phyloP scores from a whole-genome alignment of 495 filamentous ascomycete species.

The Poronia punctata region DNA sequence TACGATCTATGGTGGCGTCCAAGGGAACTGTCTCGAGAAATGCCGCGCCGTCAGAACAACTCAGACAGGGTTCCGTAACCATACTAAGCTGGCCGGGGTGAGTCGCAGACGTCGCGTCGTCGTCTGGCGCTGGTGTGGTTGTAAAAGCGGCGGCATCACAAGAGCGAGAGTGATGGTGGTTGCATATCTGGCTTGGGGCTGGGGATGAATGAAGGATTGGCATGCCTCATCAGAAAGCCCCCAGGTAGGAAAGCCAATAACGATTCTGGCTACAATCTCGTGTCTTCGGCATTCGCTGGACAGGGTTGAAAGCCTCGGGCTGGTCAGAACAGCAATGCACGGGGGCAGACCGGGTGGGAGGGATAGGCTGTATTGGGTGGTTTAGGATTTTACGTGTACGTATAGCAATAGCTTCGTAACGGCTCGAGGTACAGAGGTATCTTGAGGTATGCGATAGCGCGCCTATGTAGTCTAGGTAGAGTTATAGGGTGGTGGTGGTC shows the following conservation, averaged over 20 bases:
- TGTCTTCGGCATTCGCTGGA: conserved; percentile 13
- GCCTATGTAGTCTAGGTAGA: neutral
- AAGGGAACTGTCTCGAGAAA: neutral
- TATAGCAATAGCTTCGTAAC: no score
- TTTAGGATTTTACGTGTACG: no score
- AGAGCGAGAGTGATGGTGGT: conserved; percentile 1
- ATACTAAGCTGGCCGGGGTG: neutral
- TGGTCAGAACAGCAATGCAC: conserved; percentile 6
- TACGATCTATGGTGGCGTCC: neutral
- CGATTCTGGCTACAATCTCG: conserved; percentile 11
- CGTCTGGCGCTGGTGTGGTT: neutral
- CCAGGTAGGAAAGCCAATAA: conserved; percentile 8
- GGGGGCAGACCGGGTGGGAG: conserved; percentile 8
- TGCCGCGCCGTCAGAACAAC: neutral
- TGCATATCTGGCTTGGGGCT: conserved; percentile 10
- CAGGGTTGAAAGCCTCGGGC: conserved; percentile 4
- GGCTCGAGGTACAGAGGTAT: no score
- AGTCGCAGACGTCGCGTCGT: conserved; percentile 2
- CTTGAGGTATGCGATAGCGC: no score
- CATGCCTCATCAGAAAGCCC: conserved; percentile 14
- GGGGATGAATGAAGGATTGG: conserved; percentile 10
- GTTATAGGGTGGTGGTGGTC: neutral
- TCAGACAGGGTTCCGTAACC: neutral
- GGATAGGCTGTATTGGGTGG: no score
- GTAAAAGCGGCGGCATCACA: conserved; percentile 4